A percentile compares a stretch with the other conserved stretches of the same genome.
These are phyloP conservation scores for Ulmus americana DNA, from an alignment of 331 rosid species.

Conservation along the genomic window DNA sequence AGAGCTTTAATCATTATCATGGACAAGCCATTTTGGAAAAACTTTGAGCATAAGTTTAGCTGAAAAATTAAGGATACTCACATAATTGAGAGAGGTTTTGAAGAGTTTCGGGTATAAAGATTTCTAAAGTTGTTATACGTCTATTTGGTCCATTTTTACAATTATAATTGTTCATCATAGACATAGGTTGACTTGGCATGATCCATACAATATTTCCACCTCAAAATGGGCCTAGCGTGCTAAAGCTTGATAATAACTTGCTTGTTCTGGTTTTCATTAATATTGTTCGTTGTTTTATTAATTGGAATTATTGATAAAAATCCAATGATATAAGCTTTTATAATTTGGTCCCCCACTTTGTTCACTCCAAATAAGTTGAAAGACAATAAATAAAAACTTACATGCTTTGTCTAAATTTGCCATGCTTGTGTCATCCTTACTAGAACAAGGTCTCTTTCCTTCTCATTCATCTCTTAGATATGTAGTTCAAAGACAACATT, in stretches of 20 bases:
- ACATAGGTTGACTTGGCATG: constrained; percentile 32
- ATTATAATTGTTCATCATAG: constrained; percentile 21
- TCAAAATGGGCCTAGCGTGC: constrained; percentile 34
- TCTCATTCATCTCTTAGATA: not conserved
- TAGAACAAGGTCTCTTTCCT: constrained; percentile 15
- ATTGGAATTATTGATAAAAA: constrained; percentile 16
- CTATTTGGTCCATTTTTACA: not conserved
- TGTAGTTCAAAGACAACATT: constrained; percentile 11
- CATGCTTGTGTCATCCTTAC: constrained; percentile 11
- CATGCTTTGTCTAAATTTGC: constrained; percentile 34
- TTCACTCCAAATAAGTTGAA: constrained; percentile 17
- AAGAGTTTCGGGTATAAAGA: constrained; percentile 22
- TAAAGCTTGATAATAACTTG: constrained; percentile 22
- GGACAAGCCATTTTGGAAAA: not conserved
- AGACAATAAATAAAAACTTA: constrained; percentile 25
- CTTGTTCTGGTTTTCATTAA: constrained; percentile 25
- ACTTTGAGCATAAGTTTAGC: constrained; percentile 17
- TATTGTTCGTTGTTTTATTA: constrained; percentile 21
- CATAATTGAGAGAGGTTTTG: constrained; percentile 31
- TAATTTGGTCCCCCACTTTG: constrained; percentile 44
- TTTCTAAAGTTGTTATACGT: not conserved
- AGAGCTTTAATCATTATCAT: constrained; percentile 35
- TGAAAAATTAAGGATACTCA: constrained; percentile 8
- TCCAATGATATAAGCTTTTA: constrained; percentile 28
- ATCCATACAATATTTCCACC: not conserved